A percentile compares a stretch with the other conserved stretches of the same genome.
These are phyloP conservation scores for Neofusicoccum cordaticola DNA, from an alignment of 2,329 filamentous ascomycete species.

Conservation along the genomic window DNA sequence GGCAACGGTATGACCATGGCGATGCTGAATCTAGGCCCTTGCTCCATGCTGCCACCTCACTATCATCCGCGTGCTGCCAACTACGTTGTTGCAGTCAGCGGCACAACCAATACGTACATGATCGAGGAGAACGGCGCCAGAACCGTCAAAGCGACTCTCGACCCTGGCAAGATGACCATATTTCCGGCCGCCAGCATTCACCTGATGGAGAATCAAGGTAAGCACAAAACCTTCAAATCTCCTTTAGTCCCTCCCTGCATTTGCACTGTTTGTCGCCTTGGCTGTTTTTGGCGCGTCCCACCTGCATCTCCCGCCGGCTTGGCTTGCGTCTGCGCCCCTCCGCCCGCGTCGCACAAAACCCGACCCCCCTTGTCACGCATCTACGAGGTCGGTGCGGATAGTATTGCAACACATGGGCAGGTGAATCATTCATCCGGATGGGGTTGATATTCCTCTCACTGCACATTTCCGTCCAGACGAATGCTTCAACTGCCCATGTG, in stretches of 20 bases:
- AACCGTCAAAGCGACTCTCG: conserved; percentile 41
- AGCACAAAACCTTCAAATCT: conserved; percentile 18
- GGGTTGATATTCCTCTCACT: too few species aligned
- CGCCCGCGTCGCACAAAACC: background rate
- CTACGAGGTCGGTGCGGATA: background rate
- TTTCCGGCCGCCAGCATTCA: conserved; percentile 51
- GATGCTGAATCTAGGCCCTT: conserved; percentile 48
- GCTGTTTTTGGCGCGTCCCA: background rate
- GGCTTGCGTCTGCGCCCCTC: background rate
- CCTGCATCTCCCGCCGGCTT: background rate
- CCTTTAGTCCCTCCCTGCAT: conserved; percentile 1
- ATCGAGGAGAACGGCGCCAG: conserved; percentile 51
- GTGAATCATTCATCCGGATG: too few species aligned
- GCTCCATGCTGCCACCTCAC: conserved; percentile 52
- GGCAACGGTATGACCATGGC: conserved; percentile 50
- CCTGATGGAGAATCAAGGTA: conserved; percentile 51
- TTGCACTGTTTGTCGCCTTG: background rate
- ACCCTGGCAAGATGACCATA: conserved; percentile 48
- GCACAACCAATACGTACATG: conserved; percentile 53
- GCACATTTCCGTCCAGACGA: too few species aligned
- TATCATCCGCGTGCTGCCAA: conserved; percentile 52
- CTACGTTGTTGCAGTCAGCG: conserved; percentile 47
- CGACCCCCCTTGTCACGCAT: background rate
- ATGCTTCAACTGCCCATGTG: too few species aligned
- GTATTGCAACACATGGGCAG: too few species aligned